A percentile compares a stretch with the other conserved stretches of the same genome.
phyloP scores from a whole-genome alignment of 306 rosid species.

The Rosa multiflora region DNA sequence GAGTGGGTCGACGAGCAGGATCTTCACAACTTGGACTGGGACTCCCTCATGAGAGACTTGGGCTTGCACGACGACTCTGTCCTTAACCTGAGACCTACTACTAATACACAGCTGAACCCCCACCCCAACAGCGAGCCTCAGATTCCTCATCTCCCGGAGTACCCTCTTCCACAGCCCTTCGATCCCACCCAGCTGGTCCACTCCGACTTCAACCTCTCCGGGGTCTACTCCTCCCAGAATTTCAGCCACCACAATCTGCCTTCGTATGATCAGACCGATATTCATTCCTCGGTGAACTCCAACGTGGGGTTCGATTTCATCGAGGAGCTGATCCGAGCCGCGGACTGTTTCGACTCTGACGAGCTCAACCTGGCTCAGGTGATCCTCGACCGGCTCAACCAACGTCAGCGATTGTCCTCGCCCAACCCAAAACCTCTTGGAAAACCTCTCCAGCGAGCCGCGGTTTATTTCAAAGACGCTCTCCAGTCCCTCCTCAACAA shows the following conservation, averaged over 20 bases:
- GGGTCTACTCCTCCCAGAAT: constrained; percentile 42
- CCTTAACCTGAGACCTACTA: constrained; percentile 26
- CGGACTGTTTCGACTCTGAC: constrained; percentile 75
- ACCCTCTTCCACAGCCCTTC: constrained; percentile 44
- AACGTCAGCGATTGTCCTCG: constrained; percentile 45
- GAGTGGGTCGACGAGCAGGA: constrained; percentile 65
- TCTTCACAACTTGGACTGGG: constrained; percentile 68
- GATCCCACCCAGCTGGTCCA: constrained; percentile 46
- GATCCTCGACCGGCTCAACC: constrained; percentile 74
- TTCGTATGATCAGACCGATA: constrained; percentile 19
- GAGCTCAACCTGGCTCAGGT: constrained; percentile 56
- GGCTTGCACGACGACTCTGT: constrained; percentile 62
- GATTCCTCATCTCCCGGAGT: constrained; percentile 38
- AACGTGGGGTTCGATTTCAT: constrained; percentile 53
- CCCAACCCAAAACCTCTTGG: constrained; percentile 28
- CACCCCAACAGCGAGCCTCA: constrained; percentile 28
- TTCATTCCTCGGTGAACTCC: constrained; percentile 26
- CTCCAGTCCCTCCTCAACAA: constrained; percentile 67
- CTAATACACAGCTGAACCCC: not conserved
- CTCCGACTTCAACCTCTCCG: constrained; percentile 48
- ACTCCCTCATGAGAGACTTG: constrained; percentile 69
- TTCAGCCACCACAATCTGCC: constrained; percentile 26
- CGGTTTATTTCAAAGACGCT: constrained; percentile 75
- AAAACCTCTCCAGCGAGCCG: constrained; percentile 64
- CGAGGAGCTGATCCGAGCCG: constrained; percentile 70